Base-by-base conservation (phyloP, 345 rosid species). In the Euphorbia pulcherrima region DNA sequence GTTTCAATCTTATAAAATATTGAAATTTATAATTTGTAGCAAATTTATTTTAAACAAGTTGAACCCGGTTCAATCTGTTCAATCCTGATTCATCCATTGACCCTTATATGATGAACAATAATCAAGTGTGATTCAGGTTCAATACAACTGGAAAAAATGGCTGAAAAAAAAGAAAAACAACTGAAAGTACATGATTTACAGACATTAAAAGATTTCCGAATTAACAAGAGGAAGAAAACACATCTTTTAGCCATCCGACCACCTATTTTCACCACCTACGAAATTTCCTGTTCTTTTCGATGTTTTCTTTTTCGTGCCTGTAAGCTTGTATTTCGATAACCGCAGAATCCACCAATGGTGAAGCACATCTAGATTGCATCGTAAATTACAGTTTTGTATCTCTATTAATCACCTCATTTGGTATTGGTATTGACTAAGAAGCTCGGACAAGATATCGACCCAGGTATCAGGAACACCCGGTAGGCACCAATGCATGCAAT, bases 401-500 rank as follows among this genome's bases (percentile, higher is more conserved):
- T 48, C 24, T 13, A 26, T 52, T 71, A 61, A 58, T 82, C 72
- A 71, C 66, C 73, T 58, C 44, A 67, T 77, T 76, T 75, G 11
- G 5, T 59, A 68, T 78, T 68, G 56, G 65, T 60, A 27, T n/a
- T 5, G 68, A 62, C 87, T 82, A 61, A 88, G 80, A 66, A 88
- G 80, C 68, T 88, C 81, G 1, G 90, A 77, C 70, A 89, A 79
- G 41, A 94, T 86, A 79, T 94, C 90, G 5, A 78, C 97, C 99
- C 97, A 91, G 39, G 97, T 91, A 64, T 89, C 99, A 0, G 99
- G 99, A 37, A 94, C 82, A 59, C 99, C 97, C 0, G 99, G 97
- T 23, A 94, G 82, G 87, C 99, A 94, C 99, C 99, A 94, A 54
- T 94, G 99, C 99, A 94, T 82, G 85, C 99, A 94, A 77, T 94